These are phyloP conservation scores for Geosiphon pyriformis DNA, from an alignment of 192 early-diverging fungal species.

Conservation along the genomic window DNA sequence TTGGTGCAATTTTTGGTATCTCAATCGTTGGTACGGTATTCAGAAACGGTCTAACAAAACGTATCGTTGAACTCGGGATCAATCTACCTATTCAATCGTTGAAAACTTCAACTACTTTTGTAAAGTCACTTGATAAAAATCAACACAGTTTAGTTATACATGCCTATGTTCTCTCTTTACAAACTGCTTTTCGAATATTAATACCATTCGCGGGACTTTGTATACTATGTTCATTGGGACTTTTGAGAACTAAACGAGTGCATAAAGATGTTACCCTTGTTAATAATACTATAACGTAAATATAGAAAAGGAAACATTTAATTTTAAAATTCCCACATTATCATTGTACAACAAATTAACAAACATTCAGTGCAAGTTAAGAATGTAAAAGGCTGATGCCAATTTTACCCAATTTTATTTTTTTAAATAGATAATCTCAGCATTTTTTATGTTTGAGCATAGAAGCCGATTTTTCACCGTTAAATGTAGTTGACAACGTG, in stretches of 20 bases:
- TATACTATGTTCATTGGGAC: conserved; percentile 23
- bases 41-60: conserved; percentile 33
- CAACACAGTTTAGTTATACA: conserved; percentile 33
- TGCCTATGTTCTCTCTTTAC: conserved; percentile 43
- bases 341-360: no score
- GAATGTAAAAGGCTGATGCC: no score
- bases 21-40: conserved; percentile 36
- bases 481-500: no score
- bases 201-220: conserved; percentile 44
- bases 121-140: conserved; percentile 27
- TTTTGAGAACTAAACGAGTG: not conserved
- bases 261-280: no score
- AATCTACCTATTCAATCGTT: conserved; percentile 14
- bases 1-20: conserved; percentile 32
- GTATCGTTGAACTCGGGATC: conserved; percentile 11
- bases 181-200: conserved; percentile 44
- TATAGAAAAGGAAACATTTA: no score
- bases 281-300: no score
- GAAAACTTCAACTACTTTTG: conserved; percentile 25
- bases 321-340: no score
- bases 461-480: no score
- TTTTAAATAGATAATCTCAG: no score
- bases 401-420: no score
- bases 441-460: no score
- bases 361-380: no score